These are phyloP conservation scores for Magnaporthales sp. DNA, from an alignment of 2,329 filamentous ascomycete genomes.

Conservation along the genomic window DNA sequence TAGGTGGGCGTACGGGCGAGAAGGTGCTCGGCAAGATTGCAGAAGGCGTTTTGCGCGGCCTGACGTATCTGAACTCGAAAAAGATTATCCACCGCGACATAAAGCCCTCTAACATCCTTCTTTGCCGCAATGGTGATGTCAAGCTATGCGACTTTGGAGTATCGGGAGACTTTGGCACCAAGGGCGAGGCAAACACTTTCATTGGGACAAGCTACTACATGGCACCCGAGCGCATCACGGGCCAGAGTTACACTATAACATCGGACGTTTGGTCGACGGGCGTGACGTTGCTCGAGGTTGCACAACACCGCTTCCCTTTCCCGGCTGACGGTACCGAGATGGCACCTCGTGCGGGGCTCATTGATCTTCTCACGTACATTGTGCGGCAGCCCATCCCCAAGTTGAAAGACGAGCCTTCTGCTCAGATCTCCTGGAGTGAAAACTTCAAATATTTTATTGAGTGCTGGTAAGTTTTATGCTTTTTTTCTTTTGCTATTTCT, in stretches of 20 bases:
- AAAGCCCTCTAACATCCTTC: constrained; percentile 93
- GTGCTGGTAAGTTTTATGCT: constrained; percentile 71
- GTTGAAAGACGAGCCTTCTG: constrained; percentile 87
- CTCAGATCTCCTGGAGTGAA: constrained; percentile 87
- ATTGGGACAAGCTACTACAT: constrained; percentile 99
- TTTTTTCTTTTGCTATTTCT: neutral
- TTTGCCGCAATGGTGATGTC: constrained; percentile 86
- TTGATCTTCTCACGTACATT: constrained; percentile 95
- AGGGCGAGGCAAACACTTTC: constrained; percentile 97
- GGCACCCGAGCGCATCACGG: constrained; percentile 96
- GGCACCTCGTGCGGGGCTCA: constrained; percentile 85
- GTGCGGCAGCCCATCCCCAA: constrained; percentile 92
- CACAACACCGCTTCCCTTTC: constrained; percentile 96
- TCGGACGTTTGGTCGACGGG: constrained; percentile 98
- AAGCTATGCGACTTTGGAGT: constrained; percentile 99
- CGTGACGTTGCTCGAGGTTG: constrained; percentile 96
- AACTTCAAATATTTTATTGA: constrained; percentile 99
- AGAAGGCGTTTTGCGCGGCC: constrained; percentile 84
- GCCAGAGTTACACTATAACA: constrained; percentile 96
- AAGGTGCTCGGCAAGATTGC: constrained; percentile 96
- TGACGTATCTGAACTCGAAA: constrained; percentile 90
- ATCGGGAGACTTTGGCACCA: constrained; percentile 94
- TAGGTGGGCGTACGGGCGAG: constrained; percentile 89
- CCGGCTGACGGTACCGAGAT: constrained; percentile 93
- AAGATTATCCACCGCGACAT: constrained; percentile 99